A percentile compares a stretch with the other conserved stretches of the same genome.
phyloP scores from a whole-genome alignment of 805 yeast genomes.

The Danielozyma ontarioensis region DNA sequence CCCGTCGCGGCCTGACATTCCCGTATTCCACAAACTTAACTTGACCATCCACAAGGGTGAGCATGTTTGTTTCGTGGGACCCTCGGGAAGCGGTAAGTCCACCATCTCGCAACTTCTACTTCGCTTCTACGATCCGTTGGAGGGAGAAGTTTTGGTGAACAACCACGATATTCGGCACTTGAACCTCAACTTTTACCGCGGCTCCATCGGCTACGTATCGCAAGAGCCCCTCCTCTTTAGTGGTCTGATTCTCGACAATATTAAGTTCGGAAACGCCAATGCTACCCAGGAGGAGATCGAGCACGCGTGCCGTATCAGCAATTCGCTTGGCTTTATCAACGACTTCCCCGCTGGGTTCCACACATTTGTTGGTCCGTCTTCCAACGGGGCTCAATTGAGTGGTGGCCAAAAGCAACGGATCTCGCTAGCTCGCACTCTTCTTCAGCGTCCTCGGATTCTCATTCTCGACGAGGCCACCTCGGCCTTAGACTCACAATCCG shows the following conservation, averaged over 20 bases:
- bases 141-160: conserved; percentile 63
- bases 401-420: conserved; percentile 96
- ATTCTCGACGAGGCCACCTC: conserved; percentile 93
- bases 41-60: conserved; percentile 71
- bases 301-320: conserved; percentile 63
- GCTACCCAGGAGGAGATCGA: conserved; percentile 56
- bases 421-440: conserved; percentile 82
- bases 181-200: conserved; percentile 68
- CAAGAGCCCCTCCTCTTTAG: conserved; percentile 90
- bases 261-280: conserved; percentile 63
- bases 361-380: conserved; percentile 75
- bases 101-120: conserved; percentile 76
- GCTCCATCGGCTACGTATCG: conserved; percentile 81
- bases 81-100: conserved; percentile 95
- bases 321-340: conserved; percentile 62
- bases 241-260: conserved; percentile 80
- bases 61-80: conserved; percentile 91
- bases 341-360: conserved; percentile 79
- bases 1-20: conserved; percentile 76
- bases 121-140: conserved; percentile 75
- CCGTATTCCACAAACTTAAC: conserved; percentile 57
- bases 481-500: conserved; percentile 86
- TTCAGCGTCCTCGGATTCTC: conserved; percentile 73
- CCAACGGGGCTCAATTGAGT: conserved; percentile 76
- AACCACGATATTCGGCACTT: conserved; percentile 56